Base-by-base conservation (phyloP, 208 protist species). In the Leishmania major region DNA sequence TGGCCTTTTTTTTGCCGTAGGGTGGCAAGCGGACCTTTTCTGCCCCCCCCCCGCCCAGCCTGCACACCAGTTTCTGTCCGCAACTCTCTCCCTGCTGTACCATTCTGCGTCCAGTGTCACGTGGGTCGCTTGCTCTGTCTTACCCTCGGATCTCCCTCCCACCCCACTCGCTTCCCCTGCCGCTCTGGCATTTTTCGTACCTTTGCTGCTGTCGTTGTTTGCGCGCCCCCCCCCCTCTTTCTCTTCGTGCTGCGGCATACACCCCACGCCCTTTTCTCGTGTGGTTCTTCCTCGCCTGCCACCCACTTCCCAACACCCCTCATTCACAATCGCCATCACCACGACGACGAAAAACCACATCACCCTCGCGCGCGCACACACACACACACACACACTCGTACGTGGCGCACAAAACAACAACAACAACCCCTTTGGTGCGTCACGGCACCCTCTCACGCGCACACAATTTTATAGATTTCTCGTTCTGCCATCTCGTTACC, bases 71-170 rank as follows among this genome's bases (percentile, higher is more conserved):
- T 43, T 8, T 43, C 6, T 11, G 31, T 70, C 13, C 22, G 31
- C 31, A 70, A 70, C 31, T 70, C 15, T 28, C 35, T 40, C 17
- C 7, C 64, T 8, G 15, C 35, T 37, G 64, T 37, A 8, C 40
- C 40, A 72, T 15, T n/a, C 25, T 64, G 55, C 25, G 37, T 69
- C 60, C 70, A 49, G 51, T 57, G 55, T 57, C 0, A 62, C 31
- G 35, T 77, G 13, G 15, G 10, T 73, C 59, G n/a, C n/a, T 64
- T 59, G 3, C 40, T 53, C 70, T 15, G 13, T 25, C 25, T 11
- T 69, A 64, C 31, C n/a, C 79, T 72, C 75, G 47, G 51, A 31
- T 71, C 15, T 73, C 47, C 78, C 59, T 77, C 47, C 15, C 25
- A 22, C n/a, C 31, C 71, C 25, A 75, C 71, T 75, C 35, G 40